A percentile compares a stretch with the other conserved stretches of the same genome.
Conservation (phyloP, 2,329 filamentous ascomycete species). For the Xylariaceae sp. region DNA sequence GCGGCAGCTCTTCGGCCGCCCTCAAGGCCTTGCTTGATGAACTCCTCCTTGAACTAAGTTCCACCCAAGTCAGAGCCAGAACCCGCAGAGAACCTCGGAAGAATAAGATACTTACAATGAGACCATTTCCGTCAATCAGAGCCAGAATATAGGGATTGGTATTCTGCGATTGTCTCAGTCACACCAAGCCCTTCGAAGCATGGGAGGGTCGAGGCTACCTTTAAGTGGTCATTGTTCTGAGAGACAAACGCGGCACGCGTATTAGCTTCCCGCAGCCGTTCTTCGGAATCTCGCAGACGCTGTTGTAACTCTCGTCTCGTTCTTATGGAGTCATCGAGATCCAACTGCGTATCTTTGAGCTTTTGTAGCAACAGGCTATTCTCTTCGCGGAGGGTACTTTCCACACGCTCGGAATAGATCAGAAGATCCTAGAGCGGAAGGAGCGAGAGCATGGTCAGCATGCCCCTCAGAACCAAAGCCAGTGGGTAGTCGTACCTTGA, state of each 20-base stretch:
- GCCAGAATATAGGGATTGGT: conserved; percentile 53
- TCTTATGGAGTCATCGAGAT: conserved; percentile 41
- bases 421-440: conserved; percentile 35
- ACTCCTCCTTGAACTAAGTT: conserved; percentile 48
- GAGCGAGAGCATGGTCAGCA: conserved; percentile 3
- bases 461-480: conserved; percentile 1
- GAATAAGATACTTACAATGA: conserved; percentile 51
- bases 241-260: conserved; percentile 27
- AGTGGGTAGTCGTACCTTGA: conserved; percentile 32
- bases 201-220: conserved; percentile 29
- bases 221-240: conserved; percentile 35
- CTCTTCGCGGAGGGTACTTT: conserved; percentile 36
- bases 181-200: conserved; percentile 4
- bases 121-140: conserved; percentile 55
- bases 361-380: conserved; percentile 33
- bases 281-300: conserved; percentile 34
- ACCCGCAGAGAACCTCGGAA: too few species aligned
- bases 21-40: conserved; percentile 46
- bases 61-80: too few species aligned
- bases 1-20: conserved; percentile 47
- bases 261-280: too few species aligned
- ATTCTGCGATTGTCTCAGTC: conserved; percentile 30
- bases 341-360: conserved; percentile 38
- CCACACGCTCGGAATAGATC: conserved; percentile 36
- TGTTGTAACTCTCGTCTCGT: conserved; percentile 44